Percentiles rank a stretch among this genome's conserved stretches.
Evolutionary conservation across 768 basidiomycete genomes (phyloP).

Genomic region (Podaxis sp.): DNA sequence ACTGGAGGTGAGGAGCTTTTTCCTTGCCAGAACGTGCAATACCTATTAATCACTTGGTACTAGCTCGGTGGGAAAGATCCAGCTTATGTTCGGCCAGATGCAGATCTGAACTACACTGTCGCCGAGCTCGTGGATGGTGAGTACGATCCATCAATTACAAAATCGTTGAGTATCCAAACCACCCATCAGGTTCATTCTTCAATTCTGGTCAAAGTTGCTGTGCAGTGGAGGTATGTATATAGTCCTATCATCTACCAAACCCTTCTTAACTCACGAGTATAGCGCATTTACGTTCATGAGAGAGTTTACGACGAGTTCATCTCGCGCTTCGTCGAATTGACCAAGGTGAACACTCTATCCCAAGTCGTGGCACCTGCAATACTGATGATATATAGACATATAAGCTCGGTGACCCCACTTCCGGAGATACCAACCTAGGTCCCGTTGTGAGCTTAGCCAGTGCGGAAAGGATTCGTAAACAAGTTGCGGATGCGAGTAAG

Average conservation of each 20-base stretch:
- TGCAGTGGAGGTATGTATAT: slow-evolving; percentile 69
- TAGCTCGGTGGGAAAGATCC: slow-evolving; percentile 98
- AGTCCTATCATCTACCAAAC: background rate
- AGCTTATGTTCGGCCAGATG: slow-evolving; percentile 90
- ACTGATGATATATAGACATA: slow-evolving; percentile 52
- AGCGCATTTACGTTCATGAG: slow-evolving; percentile 95
- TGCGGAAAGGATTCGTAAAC: slow-evolving; percentile 82
- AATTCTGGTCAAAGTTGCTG: slow-evolving; percentile 99
- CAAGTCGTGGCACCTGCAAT: background rate
- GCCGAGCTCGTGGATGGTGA: slow-evolving; percentile 88
- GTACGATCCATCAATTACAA: slow-evolving; percentile 13
- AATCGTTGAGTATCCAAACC: background rate
- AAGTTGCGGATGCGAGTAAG: slow-evolving; percentile 81
- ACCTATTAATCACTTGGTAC: background rate
- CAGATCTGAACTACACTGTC: slow-evolving; percentile 79
- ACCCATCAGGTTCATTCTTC: slow-evolving; percentile 76
- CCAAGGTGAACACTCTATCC: slow-evolving; percentile 50
- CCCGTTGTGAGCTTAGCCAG: slow-evolving; percentile 91
- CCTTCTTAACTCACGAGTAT: background rate
- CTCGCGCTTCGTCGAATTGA: slow-evolving; percentile 63
- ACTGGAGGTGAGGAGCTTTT: slow-evolving; percentile 58
- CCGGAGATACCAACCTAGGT: slow-evolving; percentile 75
- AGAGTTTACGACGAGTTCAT: slow-evolving; percentile 81
- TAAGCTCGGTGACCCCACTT: slow-evolving; percentile 84
- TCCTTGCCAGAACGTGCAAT: background rate